Base-by-base conservation (phyloP, 768 basidiomycete genomes). In the Tephrocybe sp. region DNA sequence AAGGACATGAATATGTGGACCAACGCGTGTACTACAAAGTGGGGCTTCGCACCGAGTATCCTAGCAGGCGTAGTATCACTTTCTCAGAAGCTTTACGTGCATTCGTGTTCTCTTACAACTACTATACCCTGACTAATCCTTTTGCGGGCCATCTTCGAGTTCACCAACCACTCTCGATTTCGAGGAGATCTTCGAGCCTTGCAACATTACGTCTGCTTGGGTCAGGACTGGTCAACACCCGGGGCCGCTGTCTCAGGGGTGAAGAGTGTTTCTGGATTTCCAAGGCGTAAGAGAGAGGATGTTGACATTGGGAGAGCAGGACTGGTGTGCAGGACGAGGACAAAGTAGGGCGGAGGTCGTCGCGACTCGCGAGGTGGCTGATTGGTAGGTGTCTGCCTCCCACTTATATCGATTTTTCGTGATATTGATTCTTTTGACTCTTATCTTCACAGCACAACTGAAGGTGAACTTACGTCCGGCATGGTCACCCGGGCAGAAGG, bases 381-480 rank as follows among this genome's bases (percentile, higher is more conserved):
- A 78, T 87, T 25, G 85, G 89, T 89, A 43, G 49, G 77, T 69
- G 4, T 44, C 27, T 8, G 9, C 37, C 26, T 35, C 51, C 3
- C 16, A 32, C 19, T 42, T 53, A 11, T 6, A 13, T 9, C 2
- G 45, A 27, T 19, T 19, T 28, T 18, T 35, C 38, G 34, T 22
- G 31, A 9, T 36, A 24, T n/a, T n/a, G n/a, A 40, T 13, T 38
- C n/a, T 12, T 27, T 28, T 41, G 2, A 18, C n/a, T n/a, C n/a
- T n/a, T n/a, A n/a, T n/a, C n/a, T n/a, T n/a, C n/a, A n/a, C n/a
- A 87, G 91, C 89, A 5, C 95, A 97, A 64, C 75, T 98, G 44
- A 98, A 98, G 70, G 88, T 98, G 53, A 96, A 94, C 63, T 70
- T 98, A 37, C 80, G 91, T 22, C 97, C 97, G 0, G 62, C 97